Conservation (phyloP, 75 land plant genomes). For the Isoetes taiwanensis region DNA sequence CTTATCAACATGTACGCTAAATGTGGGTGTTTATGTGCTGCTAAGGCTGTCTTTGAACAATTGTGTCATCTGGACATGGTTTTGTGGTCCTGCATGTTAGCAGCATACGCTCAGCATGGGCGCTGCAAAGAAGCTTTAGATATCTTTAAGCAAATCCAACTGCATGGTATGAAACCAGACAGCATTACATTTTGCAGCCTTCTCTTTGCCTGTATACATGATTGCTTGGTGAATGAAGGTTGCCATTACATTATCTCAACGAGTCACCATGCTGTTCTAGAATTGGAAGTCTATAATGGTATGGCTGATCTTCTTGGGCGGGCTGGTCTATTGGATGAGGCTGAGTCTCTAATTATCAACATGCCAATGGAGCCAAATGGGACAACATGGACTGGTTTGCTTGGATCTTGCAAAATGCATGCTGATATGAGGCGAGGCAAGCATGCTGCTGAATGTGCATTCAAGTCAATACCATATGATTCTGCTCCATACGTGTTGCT, state of each 20-base stretch:
- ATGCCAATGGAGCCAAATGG: neutral
- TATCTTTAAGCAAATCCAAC: neutral
- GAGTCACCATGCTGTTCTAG: neutral
- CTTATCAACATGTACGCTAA: too few relatives aligned
- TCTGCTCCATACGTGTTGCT: neutral
- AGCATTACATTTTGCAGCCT: neutral
- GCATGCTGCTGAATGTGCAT: neutral
- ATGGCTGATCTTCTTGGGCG: conserved; percentile 1
- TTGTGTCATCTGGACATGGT: conserved; percentile 2
- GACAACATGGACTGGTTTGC: neutral
- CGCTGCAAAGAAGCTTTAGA: neutral
- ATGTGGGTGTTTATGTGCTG: too few relatives aligned
- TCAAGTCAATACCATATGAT: neutral
- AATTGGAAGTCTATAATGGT: neutral
- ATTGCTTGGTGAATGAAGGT: neutral
- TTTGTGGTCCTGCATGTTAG: neutral
- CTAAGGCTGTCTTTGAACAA: neutral
- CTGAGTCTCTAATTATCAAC: neutral
- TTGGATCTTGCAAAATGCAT: conserved; percentile 2
- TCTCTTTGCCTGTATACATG: neutral
- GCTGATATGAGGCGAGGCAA: neutral
- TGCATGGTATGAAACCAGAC: neutral
- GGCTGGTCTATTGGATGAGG: neutral
- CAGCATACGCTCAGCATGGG: conserved; percentile 2
- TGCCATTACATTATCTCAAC: neutral